These are phyloP conservation scores for Leccinum pachyderme DNA, from an alignment of 1,284 basidiomycete genomes.

Conservation along the genomic window DNA sequence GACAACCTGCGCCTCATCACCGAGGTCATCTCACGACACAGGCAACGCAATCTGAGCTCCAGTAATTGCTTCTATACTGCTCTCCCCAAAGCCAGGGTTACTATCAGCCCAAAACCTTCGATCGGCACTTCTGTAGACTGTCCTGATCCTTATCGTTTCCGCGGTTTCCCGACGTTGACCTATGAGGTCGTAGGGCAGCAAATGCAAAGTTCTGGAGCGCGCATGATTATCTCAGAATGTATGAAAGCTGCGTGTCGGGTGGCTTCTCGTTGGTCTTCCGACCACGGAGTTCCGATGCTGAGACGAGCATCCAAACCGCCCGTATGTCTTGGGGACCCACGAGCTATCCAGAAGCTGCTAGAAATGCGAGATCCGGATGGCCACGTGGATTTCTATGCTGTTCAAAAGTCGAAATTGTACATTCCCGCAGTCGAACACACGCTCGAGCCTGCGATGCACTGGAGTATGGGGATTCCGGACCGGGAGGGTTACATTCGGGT, in stretches of 20 bases:
- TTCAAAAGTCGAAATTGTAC: conserved; percentile 35
- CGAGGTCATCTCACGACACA: conserved; percentile 23
- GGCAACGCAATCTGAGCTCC: conserved; percentile 18
- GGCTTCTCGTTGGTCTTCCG: conserved; percentile 70
- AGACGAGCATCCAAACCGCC: conserved; percentile 56
- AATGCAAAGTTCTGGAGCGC: conserved; percentile 41
- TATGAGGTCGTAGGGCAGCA: conserved; percentile 41
- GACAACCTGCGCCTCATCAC: conserved; percentile 23
- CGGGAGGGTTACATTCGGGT: conserved; percentile 80
- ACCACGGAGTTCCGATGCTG: conserved; percentile 63
- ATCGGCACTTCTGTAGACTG: conserved; percentile 28
- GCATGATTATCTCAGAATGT: conserved; percentile 69
- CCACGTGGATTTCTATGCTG: conserved; percentile 39
- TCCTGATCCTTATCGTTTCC: conserved; percentile 42
- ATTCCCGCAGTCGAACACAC: conserved; percentile 44
- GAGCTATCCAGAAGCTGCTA: conserved; percentile 38
- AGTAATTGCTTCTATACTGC: conserved; percentile 28
- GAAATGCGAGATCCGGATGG: conserved; percentile 43
- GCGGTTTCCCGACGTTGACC: conserved; percentile 56
- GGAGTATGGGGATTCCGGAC: conserved; percentile 64
- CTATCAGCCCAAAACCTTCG: conserved; percentile 30
- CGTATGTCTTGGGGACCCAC: conserved; percentile 30
- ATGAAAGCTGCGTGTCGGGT: conserved; percentile 84
- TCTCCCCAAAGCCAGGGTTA: conserved; percentile 26
- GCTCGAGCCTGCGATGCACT: conserved; percentile 62